These are phyloP conservation scores for Chaetomium strumarium DNA, from an alignment of 2,329 filamentous ascomycete genomes.

Conservation along the genomic window DNA sequence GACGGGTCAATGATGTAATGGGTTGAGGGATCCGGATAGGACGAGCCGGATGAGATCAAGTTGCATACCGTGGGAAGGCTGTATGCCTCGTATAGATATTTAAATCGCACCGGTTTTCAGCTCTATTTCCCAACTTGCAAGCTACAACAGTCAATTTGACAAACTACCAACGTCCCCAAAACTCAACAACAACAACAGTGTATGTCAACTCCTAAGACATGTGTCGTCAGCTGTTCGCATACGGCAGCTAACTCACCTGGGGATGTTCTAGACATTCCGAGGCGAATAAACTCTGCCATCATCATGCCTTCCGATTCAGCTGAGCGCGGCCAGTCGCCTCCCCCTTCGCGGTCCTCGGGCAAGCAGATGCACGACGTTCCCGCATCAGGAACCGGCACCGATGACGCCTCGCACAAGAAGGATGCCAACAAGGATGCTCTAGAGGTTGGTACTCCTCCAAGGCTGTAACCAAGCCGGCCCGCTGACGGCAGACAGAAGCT, in stretches of 20 bases:
- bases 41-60: slow-evolving; percentile 13
- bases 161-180: no score
- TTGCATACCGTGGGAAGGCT: background rate
- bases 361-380: slow-evolving; percentile 56
- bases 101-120: background rate
- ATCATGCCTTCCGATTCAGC: slow-evolving; percentile 32
- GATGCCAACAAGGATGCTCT: slow-evolving; percentile 47
- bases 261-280: no score
- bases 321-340: slow-evolving; percentile 66
- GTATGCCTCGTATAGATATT: no score
- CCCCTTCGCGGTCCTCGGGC: slow-evolving; percentile 61
- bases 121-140: no score
- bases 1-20: slow-evolving; percentile 23
- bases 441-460: slow-evolving; percentile 34
- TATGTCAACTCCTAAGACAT: no score
- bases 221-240: no score
- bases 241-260: no score
- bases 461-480: background rate
- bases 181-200: no score
- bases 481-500: slow-evolving; percentile 37
- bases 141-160: no score
- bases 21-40: slow-evolving; percentile 15
- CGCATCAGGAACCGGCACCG: slow-evolving; percentile 51
- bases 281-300: no score
- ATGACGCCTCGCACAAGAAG: slow-evolving; percentile 50